Conservation (phyloP, 441 rosid species). For the Adansonia grandidieri region DNA sequence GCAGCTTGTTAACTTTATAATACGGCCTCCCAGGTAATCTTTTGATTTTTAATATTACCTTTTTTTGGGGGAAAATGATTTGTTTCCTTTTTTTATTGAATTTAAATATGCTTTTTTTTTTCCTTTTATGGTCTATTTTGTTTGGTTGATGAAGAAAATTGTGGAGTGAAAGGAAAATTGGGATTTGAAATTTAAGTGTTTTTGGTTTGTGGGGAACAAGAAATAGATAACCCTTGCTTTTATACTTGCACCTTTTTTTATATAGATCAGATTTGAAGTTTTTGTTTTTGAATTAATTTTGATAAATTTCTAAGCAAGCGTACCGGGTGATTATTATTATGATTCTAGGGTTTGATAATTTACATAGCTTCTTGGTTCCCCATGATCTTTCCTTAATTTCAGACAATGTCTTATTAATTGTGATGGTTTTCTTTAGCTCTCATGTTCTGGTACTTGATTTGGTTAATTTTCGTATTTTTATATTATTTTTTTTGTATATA, state of each 20-base stretch:
- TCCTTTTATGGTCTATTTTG: slow-evolving; percentile 11
- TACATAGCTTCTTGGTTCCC: not conserved
- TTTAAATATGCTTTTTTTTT: not conserved
- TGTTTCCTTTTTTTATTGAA: not conserved
- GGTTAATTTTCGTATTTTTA: not conserved
- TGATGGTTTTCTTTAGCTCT: not conserved
- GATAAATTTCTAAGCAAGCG: slow-evolving; percentile 11
- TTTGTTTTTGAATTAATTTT: slow-evolving; percentile 17
- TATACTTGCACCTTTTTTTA: slow-evolving; percentile 2
- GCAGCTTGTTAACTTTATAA: slow-evolving; percentile 90
- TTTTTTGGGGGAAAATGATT: not conserved
- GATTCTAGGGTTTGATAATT: not conserved
- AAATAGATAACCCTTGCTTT: slow-evolving; percentile 21
- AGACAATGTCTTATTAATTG: slow-evolving; percentile 15
- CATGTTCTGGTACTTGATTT: not conserved
- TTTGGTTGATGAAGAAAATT: slow-evolving; percentile 29
- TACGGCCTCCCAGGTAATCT: slow-evolving; percentile 86
- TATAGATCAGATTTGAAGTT: slow-evolving; percentile 21
- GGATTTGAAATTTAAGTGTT: slow-evolving; percentile 18
- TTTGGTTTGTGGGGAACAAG: slow-evolving; percentile 12
- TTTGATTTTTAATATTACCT: slow-evolving; percentile 8
- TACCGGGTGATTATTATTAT: slow-evolving; percentile 23
- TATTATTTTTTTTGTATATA: not conserved
- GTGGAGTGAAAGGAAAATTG: slow-evolving; percentile 11
- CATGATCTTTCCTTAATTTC: slow-evolving; percentile 12